Evolutionary conservation across 2,329 filamentous ascomycete genomes (phyloP).

Genomic region (Epichloe bromicola): DNA sequence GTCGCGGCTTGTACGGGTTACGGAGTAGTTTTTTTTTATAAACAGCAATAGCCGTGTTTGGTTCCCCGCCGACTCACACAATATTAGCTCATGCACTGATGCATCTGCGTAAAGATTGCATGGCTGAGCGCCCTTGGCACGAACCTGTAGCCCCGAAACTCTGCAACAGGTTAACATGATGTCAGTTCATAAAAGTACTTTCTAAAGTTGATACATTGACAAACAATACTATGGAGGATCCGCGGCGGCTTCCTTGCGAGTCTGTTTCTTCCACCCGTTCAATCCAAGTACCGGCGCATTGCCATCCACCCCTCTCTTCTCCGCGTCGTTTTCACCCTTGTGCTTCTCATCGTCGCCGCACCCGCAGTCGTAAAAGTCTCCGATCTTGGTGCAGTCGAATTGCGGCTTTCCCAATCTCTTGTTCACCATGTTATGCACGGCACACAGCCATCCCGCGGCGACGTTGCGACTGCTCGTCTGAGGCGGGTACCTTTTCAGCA

Average conservation of each 20-base stretch:
- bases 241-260: background rate
- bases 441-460: slow-evolving; percentile 55
- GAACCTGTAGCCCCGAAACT: background rate
- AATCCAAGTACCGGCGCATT: too few relatives aligned
- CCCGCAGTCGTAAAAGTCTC: slow-evolving; percentile 60
- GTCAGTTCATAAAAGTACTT: background rate
- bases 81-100: too few relatives aligned
- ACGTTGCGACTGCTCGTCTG: slow-evolving; percentile 51
- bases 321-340: slow-evolving; percentile 15
- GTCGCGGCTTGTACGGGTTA: too few relatives aligned
- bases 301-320: background rate
- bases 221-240: background rate
- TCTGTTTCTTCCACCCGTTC: background rate
- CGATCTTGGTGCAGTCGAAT: slow-evolving; percentile 55
- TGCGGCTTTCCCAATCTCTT: slow-evolving; percentile 45
- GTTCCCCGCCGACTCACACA: too few relatives aligned
- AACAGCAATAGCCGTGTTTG: too few relatives aligned
- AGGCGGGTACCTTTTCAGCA: slow-evolving; percentile 49
- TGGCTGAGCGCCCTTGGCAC: too few relatives aligned
- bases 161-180: background rate
- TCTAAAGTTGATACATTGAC: background rate
- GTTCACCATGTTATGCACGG: slow-evolving; percentile 56
- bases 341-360: slow-evolving; percentile 48
- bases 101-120: too few relatives aligned
- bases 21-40: too few relatives aligned